Evolutionary conservation across 306 rosid species (phyloP).

Genomic region (Castanospermum australe): DNA sequence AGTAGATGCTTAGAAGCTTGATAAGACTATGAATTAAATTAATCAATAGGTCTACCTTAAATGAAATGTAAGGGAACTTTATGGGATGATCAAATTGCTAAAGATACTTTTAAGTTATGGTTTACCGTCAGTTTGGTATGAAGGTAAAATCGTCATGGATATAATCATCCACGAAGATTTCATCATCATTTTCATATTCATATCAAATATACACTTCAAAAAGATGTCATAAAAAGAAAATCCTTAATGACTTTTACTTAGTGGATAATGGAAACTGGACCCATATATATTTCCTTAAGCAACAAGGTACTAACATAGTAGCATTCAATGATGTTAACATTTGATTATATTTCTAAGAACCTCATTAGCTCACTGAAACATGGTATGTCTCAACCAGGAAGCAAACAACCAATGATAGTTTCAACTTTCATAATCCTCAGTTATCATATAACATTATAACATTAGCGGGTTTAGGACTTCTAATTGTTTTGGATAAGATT

Average conservation of each 20-base stretch:
- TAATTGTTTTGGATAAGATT: background rate
- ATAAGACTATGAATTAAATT: no score
- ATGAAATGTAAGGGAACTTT: background rate
- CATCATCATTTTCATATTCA: no score
- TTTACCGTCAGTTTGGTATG: no score
- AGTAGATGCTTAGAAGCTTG: background rate
- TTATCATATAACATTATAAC: no score
- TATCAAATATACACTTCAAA: no score
- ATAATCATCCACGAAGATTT: no score
- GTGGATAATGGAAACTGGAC: slow-evolving; percentile 28
- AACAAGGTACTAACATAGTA: slow-evolving; percentile 17
- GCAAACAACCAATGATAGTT: slow-evolving; percentile 13
- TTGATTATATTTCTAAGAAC: background rate
- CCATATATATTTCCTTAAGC: slow-evolving; percentile 24
- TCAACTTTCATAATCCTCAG: background rate
- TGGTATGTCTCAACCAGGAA: slow-evolving; percentile 33
- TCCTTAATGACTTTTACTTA: background rate
- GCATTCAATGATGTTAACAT: background rate
- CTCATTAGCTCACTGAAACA: slow-evolving; percentile 22
- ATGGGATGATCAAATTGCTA: background rate
- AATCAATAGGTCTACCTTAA: background rate
- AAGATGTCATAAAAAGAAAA: background rate
- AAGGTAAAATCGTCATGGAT: no score
- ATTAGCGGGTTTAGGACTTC: background rate
- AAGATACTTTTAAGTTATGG: slow-evolving; percentile 6